Evolutionary conservation across 768 basidiomycete species (phyloP), one percentile per base, ranked within the genome.

Genomic region (Xanthoconium stramineum): DNA sequence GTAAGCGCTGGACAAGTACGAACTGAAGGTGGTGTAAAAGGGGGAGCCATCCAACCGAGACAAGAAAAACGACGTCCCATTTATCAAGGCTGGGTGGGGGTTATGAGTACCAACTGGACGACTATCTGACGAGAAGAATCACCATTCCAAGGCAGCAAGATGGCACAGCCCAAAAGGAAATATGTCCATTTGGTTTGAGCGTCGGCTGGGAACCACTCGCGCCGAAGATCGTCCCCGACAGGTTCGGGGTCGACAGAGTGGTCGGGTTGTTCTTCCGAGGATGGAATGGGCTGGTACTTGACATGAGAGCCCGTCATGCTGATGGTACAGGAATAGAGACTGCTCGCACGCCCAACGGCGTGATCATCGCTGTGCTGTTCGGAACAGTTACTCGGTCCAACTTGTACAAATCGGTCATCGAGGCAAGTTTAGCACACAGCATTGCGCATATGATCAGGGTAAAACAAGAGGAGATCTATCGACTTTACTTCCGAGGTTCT

Each of bases 91-190:
- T 96, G 55, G 20, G 40, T 37, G 30, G n/a, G n/a, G 15, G 37
- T 49, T 10, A 52, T 56, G 42, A 59, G 54, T 50, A 55, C 29
- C 7, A 10, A 36, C 36, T 36, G 7, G 45, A 44, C 30, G 14
- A 15, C 38, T 4, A 6, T 14, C 50, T 47, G 48, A 15, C 14
- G 39, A 47, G 19, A 35, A 12, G 11, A 63, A 80, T 66, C 69
- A 93, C 94, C 92, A 66, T 94, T 96, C 94, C 94, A 97, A 30
- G 91, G 86, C 17, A 97, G 72, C 8, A 97, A 78, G 5, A 88
- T 81, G 19, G 90, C 88, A 54, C 86, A 86, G 3, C 94, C 92
- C 17, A 94, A 71, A 24, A 88, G 69, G 60, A 91, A 89, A 61
- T 85, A 80, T 40, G 86, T 80, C 83, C 85, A 86, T 48, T 74